Base-by-base conservation (phyloP, 306 rosid genomes). In the Lagenaria siceraria region DNA sequence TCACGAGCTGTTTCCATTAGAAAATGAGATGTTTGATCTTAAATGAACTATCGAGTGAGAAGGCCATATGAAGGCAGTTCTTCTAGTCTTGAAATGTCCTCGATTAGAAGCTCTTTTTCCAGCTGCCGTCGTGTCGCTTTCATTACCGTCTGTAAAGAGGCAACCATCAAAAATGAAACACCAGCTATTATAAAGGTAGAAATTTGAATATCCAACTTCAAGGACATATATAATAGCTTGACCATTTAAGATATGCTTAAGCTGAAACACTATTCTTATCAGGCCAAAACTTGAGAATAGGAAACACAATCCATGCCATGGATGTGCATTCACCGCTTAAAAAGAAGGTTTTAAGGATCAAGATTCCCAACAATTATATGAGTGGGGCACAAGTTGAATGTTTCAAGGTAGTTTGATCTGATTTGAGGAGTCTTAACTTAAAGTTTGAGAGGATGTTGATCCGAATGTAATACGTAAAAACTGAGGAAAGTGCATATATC, bases 41-140 rank as follows among this genome's bases (percentile, higher is more conserved):
- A 46, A 46, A 24, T 70, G 58, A 79, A 58, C 87, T 90, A 92
- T 81, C 78, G 80, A 24, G 87, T 78, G 78, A 95, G 99, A 82
- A 95, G 97, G 82, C 82, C 60, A 79, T 95, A 95, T 17, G 97
- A 92, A 53, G 97, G 97, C 83, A 95, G 77, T 80, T 95, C 97
- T 83, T 95, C 99, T 22, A 90, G 97, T 79, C 88, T 82, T 75
- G 85, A 77, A 77, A 90, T 75, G 43, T 89, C 97, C 78, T 90
- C 97, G 24, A 84, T 84, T 81, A 92, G 81, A 80, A 95, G 97
- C 87, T 95, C 99, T 78, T 90, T 95, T 88, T 95, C 99, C 82
- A 95, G 89, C 79, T 89, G 97, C 18, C 92, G 93, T 38, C 97
- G 96, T 21, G 99, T 95, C 22, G 97, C 80, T 82, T 95, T 95